phyloP scores from a whole-genome alignment of 2,329 filamentous ascomycete genomes.

The Microcera coccophila region DNA sequence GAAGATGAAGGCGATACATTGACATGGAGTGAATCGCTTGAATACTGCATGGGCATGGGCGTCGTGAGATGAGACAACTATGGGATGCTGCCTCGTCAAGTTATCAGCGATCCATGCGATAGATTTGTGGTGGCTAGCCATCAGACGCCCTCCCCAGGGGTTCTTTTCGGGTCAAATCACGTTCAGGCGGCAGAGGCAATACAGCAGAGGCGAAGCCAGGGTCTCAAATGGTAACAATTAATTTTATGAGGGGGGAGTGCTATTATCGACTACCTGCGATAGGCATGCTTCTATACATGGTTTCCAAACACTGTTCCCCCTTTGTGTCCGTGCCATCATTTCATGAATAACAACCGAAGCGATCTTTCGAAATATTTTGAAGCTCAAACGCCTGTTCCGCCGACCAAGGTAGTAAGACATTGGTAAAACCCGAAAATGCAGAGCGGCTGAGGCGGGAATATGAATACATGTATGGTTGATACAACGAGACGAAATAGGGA shows the following conservation, averaged over 20 bases:
- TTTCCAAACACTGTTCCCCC: slow-evolving; percentile 40
- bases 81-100: too few relatives aligned
- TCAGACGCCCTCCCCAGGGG: too few relatives aligned
- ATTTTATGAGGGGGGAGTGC: slow-evolving; percentile 53
- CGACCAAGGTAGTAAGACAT: slow-evolving; percentile 46
- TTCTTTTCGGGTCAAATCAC: too few relatives aligned
- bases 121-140: too few relatives aligned
- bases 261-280: slow-evolving; percentile 49
- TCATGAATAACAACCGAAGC: slow-evolving; percentile 44
- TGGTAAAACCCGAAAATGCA: slow-evolving; percentile 39
- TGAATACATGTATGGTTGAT: slow-evolving; percentile 53
- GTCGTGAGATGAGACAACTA: slow-evolving; percentile 20
- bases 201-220: too few relatives aligned
- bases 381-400: slow-evolving; percentile 51
- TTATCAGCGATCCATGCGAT: too few relatives aligned
- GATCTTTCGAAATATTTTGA: slow-evolving; percentile 44
- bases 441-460: slow-evolving; percentile 39
- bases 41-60: slow-evolving; percentile 29
- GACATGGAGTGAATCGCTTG: slow-evolving; percentile 27
- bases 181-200: too few relatives aligned
- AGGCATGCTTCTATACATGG: slow-evolving; percentile 43
- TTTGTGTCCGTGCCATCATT: slow-evolving; percentile 42
- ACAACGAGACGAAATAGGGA: slow-evolving; percentile 33
- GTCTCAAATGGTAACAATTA: not conserved
- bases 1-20: slow-evolving; percentile 25